phyloP scores from a whole-genome alignment of 208 protist genomes.

The Leishmania gerbilli region DNA sequence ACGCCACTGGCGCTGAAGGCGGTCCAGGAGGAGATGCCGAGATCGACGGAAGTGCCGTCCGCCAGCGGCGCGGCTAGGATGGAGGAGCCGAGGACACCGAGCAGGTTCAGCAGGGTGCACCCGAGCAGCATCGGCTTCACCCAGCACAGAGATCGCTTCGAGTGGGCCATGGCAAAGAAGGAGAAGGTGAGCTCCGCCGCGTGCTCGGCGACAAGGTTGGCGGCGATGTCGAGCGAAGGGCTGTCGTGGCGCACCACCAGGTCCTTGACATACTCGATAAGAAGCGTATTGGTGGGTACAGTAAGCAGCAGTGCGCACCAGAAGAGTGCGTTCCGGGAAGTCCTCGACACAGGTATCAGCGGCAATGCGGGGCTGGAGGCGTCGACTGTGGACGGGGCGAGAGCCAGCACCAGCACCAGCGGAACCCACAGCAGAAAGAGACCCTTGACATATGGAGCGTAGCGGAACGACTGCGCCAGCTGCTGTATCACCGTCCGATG shows the following conservation, averaged over 20 bases:
- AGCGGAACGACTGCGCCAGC: constrained; percentile 22
- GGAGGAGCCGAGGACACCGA: constrained; percentile 58
- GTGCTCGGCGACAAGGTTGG: constrained; percentile 73
- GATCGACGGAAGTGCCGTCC: constrained; percentile 24
- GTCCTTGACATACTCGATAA: constrained; percentile 66
- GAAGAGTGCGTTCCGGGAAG: constrained; percentile 18
- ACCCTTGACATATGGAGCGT: constrained; percentile 32
- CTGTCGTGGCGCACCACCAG: constrained; percentile 51
- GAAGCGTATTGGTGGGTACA: constrained; percentile 31
- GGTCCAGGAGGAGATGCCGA: constrained; percentile 42
- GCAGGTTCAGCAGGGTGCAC: constrained; percentile 65
- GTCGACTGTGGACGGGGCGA: neutral
- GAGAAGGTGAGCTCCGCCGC: constrained; percentile 54
- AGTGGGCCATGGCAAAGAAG: constrained; percentile 39
- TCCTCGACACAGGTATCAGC: constrained; percentile 5
- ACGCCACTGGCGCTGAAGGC: constrained; percentile 42
- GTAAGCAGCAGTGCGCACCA: constrained; percentile 34
- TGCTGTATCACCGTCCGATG: constrained; percentile 20
- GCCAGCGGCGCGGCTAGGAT: constrained; percentile 42
- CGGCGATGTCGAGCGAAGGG: constrained; percentile 37
- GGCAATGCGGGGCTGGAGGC: neutral
- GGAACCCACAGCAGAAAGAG: constrained; percentile 27
- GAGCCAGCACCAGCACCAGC: constrained; percentile 16
- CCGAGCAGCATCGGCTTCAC: constrained; percentile 64
- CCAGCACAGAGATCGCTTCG: constrained; percentile 42